Conservation (phyloP, 106 monocot genomes). For the Ottelia alismoides region DNA sequence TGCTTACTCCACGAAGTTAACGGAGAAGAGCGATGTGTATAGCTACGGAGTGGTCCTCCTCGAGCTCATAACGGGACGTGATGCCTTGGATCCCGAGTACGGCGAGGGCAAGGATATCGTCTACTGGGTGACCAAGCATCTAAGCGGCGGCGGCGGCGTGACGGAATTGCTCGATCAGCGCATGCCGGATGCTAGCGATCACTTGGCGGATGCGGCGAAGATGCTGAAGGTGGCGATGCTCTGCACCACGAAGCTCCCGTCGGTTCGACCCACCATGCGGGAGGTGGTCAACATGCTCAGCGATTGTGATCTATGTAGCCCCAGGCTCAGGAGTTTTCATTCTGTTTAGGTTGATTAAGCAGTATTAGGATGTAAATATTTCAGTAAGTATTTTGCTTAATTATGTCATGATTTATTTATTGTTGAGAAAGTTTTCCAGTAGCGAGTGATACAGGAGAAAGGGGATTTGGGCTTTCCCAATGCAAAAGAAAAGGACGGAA, state of each 20-base stretch:
- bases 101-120: constrained; percentile 85
- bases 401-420: too few species aligned
- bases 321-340: too few species aligned
- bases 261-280: constrained; percentile 66
- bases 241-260: constrained; percentile 52
- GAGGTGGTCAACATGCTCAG: constrained; percentile 78
- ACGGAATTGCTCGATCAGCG: constrained; percentile 35
- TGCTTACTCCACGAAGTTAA: constrained; percentile 55
- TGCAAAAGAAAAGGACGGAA: too few species aligned
- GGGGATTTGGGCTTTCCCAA: too few species aligned
- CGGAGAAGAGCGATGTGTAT: constrained; percentile 81
- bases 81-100: constrained; percentile 32
- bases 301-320: constrained; percentile 29
- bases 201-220: constrained; percentile 54
- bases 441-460: too few species aligned
- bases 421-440: too few species aligned
- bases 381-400: too few species aligned
- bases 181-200: constrained; percentile 9
- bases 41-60: constrained; percentile 80
- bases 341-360: too few species aligned
- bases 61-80: constrained; percentile 59
- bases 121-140: constrained; percentile 49
- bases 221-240: constrained; percentile 67
- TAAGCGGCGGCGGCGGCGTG: constrained; percentile 10
- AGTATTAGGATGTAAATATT: too few species aligned